A percentile compares a stretch with the other conserved stretches of the same genome.
Evolutionary conservation across 1,139 yeast species (phyloP).

Genomic region (Insectozyma bohioensis): DNA sequence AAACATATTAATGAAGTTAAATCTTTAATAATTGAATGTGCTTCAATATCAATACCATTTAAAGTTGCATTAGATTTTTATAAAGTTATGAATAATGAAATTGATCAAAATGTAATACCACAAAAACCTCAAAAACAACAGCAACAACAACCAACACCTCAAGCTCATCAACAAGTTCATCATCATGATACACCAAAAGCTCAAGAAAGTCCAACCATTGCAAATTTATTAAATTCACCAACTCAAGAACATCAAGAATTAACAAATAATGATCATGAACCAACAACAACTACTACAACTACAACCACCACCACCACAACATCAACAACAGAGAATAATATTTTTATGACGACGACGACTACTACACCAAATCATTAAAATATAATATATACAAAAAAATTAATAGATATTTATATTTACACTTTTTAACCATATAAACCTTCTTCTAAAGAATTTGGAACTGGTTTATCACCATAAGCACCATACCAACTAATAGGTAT

Average conservation of each 20-base stretch:
- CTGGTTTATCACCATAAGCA: slow-evolving; percentile 71
- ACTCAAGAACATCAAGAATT: not conserved
- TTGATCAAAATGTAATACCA: no score
- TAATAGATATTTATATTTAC: not conserved
- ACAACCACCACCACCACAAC: slow-evolving; percentile 3
- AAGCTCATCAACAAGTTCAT: no score
- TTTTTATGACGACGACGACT: slow-evolving; percentile 1
- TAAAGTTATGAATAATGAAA: slow-evolving; percentile 15
- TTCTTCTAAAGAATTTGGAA: slow-evolving; percentile 70
- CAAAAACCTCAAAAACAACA: slow-evolving; percentile 3
- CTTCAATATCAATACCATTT: slow-evolving; percentile 17
- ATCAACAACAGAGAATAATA: slow-evolving; percentile 1
- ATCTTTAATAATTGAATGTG: slow-evolving; percentile 13
- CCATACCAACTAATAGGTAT: slow-evolving; percentile 83
- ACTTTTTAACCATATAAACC: slow-evolving; percentile 63
- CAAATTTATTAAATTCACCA: slow-evolving; percentile 15
- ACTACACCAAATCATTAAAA: not conserved
- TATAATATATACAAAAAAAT: not conserved
- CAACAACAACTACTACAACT: slow-evolving; percentile 1
- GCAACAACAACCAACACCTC: no score
- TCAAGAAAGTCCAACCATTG: slow-evolving; percentile 16
- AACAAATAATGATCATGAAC: not conserved
- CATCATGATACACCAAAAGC: slow-evolving; percentile 11
- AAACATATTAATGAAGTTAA: slow-evolving; percentile 14
- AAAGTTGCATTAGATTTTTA: slow-evolving; percentile 19